phyloP scores from a whole-genome alignment of 1,139 yeast species.

The Lodderomyces parapsilosis region DNA sequence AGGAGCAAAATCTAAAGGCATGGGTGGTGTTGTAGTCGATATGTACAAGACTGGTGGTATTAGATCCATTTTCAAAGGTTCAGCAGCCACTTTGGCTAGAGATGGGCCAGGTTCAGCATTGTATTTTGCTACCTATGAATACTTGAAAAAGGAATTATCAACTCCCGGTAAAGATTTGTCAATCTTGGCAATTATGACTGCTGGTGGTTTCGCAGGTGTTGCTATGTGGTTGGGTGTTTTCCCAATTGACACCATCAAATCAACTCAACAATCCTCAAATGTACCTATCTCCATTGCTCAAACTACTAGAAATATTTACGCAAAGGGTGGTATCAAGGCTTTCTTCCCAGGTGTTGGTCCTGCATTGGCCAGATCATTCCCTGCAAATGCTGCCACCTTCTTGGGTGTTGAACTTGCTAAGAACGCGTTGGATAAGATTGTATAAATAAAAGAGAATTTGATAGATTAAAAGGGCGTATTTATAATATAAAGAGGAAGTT shows the following conservation, averaged over 20 bases:
- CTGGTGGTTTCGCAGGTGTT: constrained; percentile 95
- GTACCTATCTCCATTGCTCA: constrained; percentile 57
- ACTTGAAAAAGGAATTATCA: constrained; percentile 64
- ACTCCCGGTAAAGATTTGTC: constrained; percentile 58
- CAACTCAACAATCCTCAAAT: constrained; percentile 72
- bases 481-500: too few species aligned
- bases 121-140: constrained; percentile 93
- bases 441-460: background rate
- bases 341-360: constrained; percentile 99
- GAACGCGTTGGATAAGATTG: constrained; percentile 51
- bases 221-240: constrained; percentile 96
- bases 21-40: constrained; percentile 63
- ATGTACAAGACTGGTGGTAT: constrained; percentile 82
- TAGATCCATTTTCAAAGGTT: constrained; percentile 84
- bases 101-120: constrained; percentile 99
- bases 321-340: constrained; percentile 80
- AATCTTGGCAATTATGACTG: constrained; percentile 72
- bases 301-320: constrained; percentile 63
- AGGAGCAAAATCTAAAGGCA: constrained; percentile 46
- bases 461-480: background rate
- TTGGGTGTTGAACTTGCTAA: constrained; percentile 91
- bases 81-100: constrained; percentile 88
- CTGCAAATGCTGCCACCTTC: constrained; percentile 97
- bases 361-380: constrained; percentile 91
- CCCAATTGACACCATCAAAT: constrained; percentile 95